phyloP scores from a whole-genome alignment of 352 stramenopile species.

The Globisporangium paddicum region DNA sequence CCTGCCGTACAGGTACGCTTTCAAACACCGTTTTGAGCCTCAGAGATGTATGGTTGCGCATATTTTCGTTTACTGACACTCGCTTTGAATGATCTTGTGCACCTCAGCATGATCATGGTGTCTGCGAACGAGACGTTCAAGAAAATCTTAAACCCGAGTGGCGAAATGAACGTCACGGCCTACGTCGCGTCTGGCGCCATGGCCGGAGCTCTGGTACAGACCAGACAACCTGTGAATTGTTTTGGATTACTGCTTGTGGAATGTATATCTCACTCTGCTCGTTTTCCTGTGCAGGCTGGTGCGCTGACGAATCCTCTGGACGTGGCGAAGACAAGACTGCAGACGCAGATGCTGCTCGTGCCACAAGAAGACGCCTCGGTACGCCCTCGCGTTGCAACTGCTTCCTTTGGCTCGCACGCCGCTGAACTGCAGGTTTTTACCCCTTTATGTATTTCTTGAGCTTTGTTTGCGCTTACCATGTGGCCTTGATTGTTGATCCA shows the following conservation, averaged over 20 bases:
- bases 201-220: conserved; percentile 90
- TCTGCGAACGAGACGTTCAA: conserved; percentile 97
- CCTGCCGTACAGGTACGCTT: conserved; percentile 93
- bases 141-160: conserved; percentile 89
- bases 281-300: conserved; percentile 50
- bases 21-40: too few relatives aligned
- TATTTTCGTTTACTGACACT: too few relatives aligned
- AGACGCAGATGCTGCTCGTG: conserved; percentile 89
- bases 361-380: conserved; percentile 51
- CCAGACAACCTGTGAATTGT: too few relatives aligned
- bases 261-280: too few relatives aligned
- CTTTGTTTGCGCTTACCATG: conserved; percentile 17
- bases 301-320: conserved; percentile 96
- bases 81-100: too few relatives aligned
- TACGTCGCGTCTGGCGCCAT: conserved; percentile 92
- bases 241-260: too few relatives aligned
- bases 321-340: conserved; percentile 97
- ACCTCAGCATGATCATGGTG: conserved; percentile 98
- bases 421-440: conserved; percentile 55
- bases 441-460: conserved; percentile 11
- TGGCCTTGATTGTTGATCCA: conserved; percentile 37
- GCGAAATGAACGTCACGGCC: conserved; percentile 83
- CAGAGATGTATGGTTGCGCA: too few relatives aligned
- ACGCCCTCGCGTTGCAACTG: conserved; percentile 25
- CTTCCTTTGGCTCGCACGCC: conserved; percentile 20